phyloP scores from a whole-genome alignment of 495 filamentous ascomycete species.

The Neurospora pannonica region DNA sequence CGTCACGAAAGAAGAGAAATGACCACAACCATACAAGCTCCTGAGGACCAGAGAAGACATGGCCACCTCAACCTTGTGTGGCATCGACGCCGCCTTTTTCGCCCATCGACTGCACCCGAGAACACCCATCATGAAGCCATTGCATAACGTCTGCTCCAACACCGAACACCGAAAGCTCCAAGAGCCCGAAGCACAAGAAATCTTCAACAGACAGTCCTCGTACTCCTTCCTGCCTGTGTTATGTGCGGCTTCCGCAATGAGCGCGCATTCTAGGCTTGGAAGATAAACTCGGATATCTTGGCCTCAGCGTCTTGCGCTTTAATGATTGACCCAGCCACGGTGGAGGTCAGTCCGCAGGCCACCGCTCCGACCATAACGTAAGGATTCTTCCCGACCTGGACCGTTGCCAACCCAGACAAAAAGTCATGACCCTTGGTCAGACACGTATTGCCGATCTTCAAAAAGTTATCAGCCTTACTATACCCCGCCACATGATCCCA shows the following conservation, averaged over 20 bases:
- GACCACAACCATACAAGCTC: no score
- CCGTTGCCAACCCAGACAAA: background rate
- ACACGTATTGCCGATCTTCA: background rate
- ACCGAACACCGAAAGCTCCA: no score
- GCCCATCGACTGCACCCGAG: no score
- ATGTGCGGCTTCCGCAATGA: background rate
- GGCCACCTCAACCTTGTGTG: no score
- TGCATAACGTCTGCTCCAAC: no score
- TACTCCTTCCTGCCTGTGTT: no score
- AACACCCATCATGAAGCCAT: no score
- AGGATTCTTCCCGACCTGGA: background rate
- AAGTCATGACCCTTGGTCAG: background rate
- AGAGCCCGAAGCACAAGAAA: no score
- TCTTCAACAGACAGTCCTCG: no score
- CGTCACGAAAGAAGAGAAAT: no score
- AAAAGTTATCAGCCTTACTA: background rate
- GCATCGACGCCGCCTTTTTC: no score
- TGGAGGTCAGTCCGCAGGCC: background rate
- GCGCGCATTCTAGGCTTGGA: background rate
- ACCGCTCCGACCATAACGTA: background rate
- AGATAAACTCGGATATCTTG: background rate
- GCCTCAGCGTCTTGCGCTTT: background rate
- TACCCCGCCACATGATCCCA: background rate
- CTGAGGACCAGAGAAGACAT: no score
- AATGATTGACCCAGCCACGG: background rate